Conservation (phyloP, 2,329 filamentous ascomycete genomes). For the Penicillium sp. region DNA sequence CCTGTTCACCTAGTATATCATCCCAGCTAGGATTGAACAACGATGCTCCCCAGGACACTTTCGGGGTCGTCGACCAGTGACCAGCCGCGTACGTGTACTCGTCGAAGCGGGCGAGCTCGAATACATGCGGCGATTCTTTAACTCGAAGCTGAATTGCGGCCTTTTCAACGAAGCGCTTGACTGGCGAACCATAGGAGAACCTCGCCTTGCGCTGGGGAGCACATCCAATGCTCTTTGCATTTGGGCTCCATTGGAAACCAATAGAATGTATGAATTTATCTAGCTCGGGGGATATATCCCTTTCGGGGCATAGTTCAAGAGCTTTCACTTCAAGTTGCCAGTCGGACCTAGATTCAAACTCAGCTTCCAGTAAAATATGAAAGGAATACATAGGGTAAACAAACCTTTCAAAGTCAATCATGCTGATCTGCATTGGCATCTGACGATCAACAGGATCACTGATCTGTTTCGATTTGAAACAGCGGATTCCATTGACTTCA, state of each 20-base stretch:
- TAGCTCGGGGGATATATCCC: slow-evolving; percentile 10
- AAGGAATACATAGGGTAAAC: slow-evolving; percentile 5
- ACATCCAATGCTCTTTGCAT: slow-evolving; percentile 24
- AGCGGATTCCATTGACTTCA: slow-evolving; percentile 37
- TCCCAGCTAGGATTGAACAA: slow-evolving; percentile 45
- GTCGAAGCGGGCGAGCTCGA: slow-evolving; percentile 48
- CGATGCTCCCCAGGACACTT: slow-evolving; percentile 39
- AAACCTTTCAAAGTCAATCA: slow-evolving; percentile 41
- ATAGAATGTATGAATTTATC: slow-evolving; percentile 6
- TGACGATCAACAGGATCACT: slow-evolving; percentile 23
- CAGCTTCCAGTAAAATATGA: not conserved
- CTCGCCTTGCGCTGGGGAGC: slow-evolving; percentile 31
- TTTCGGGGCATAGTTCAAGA: slow-evolving; percentile 36
- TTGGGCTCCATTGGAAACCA: slow-evolving; percentile 3
- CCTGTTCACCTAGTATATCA: slow-evolving; percentile 32
- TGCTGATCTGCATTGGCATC: slow-evolving; percentile 36
- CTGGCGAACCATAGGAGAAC: slow-evolving; percentile 28
- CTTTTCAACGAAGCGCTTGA: slow-evolving; percentile 41
- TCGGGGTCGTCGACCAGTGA: slow-evolving; percentile 16
- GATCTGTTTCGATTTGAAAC: slow-evolving; percentile 33
- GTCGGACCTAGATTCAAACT: slow-evolving; percentile 33
- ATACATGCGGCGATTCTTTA: slow-evolving; percentile 41
- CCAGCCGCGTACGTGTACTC: slow-evolving; percentile 23
- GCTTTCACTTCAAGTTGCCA: slow-evolving; percentile 45
- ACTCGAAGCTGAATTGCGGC: slow-evolving; percentile 41